A percentile compares a stretch with the other conserved stretches of the same genome.
Conservation (phyloP, 257 asterid species). For the Echium plantagineum region DNA sequence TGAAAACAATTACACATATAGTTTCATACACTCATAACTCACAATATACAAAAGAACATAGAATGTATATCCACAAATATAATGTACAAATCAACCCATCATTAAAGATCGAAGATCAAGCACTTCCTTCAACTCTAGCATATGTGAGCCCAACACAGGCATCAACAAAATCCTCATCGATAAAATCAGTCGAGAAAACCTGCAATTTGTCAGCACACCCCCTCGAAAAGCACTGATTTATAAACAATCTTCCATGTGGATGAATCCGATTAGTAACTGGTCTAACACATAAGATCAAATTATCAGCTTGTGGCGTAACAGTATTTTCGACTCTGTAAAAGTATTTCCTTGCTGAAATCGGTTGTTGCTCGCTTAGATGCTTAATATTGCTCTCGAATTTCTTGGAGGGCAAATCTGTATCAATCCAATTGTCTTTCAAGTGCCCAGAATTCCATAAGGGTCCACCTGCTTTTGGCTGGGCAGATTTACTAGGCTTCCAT, state of each 20-base stretch:
- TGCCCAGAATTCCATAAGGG: slow-evolving; percentile 59
- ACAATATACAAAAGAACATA: neutral
- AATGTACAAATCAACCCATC: neutral
- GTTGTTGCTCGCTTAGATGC: slow-evolving; percentile 46
- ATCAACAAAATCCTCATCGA: slow-evolving; percentile 78
- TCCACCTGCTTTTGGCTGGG: slow-evolving; percentile 44
- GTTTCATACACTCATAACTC: neutral
- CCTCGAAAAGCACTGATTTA: slow-evolving; percentile 31
- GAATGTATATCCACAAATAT: neutral
- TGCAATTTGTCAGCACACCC: slow-evolving; percentile 70
- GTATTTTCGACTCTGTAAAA: slow-evolving; percentile 93
- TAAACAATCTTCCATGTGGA: slow-evolving; percentile 56
- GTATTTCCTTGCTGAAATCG: slow-evolving; percentile 37
- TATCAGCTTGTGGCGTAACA: slow-evolving; percentile 86
- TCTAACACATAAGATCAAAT: slow-evolving; percentile 64
- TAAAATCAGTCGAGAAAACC: slow-evolving; percentile 69
- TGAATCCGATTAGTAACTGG: slow-evolving; percentile 72
- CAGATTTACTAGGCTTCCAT: slow-evolving; percentile 73
- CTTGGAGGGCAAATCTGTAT: slow-evolving; percentile 74
- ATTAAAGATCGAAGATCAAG: too few species aligned
- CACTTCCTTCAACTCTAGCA: slow-evolving; percentile 53
- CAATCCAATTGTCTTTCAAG: slow-evolving; percentile 70
- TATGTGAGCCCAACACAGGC: slow-evolving; percentile 63
- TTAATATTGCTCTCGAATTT: slow-evolving; percentile 78
- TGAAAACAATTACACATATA: neutral